A percentile compares a stretch with the other conserved stretches of the same genome.
Evolutionary conservation across 225 moss, liverwort and hornwort genomes (phyloP).

Genomic region (Climacium dendroides): DNA sequence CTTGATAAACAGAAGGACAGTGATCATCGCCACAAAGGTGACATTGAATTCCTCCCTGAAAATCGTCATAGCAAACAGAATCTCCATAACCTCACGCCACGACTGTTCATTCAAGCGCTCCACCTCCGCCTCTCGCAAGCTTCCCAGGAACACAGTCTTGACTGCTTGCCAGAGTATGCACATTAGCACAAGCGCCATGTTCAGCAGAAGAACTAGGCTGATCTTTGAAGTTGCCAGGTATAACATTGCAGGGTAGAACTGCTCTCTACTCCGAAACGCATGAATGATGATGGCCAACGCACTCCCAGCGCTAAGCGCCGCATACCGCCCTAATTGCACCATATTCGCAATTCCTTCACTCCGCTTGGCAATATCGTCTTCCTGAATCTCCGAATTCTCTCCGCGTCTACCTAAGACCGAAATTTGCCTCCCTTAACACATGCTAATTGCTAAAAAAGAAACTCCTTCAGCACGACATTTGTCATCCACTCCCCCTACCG

Average conservation of each 20-base stretch:
- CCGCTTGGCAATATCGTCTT: background rate
- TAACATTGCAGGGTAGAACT: slow-evolving; percentile 97
- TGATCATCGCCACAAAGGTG: slow-evolving; percentile 82
- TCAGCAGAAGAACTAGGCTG: slow-evolving; percentile 82
- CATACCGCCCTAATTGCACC: slow-evolving; percentile 98
- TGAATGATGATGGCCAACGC: slow-evolving; percentile 71
- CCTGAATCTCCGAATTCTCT: background rate
- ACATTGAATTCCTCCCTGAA: slow-evolving; percentile 98
- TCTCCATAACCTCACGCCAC: slow-evolving; percentile 99
- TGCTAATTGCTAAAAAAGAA: background rate
- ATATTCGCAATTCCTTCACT: slow-evolving; percentile 19
- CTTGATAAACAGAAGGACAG: slow-evolving; percentile 90
- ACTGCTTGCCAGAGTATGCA: slow-evolving; percentile 97
- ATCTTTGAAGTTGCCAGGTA: slow-evolving; percentile 98
- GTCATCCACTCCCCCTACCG: background rate
- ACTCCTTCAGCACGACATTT: background rate
- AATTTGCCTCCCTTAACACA: background rate
- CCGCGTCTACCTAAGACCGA: background rate
- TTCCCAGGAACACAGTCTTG: slow-evolving; percentile 81
- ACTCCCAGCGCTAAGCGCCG: slow-evolving; percentile 73
- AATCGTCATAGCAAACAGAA: slow-evolving; percentile 98
- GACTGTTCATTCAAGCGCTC: slow-evolving; percentile 98
- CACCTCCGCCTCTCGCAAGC: slow-evolving; percentile 88
- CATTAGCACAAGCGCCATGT: slow-evolving; percentile 88
- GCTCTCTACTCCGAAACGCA: slow-evolving; percentile 91